Percentiles rank a stretch among this genome's conserved stretches.
phyloP scores from a whole-genome alignment of 2,329 filamentous ascomycete genomes.

The Fusarium euwallaceae region DNA sequence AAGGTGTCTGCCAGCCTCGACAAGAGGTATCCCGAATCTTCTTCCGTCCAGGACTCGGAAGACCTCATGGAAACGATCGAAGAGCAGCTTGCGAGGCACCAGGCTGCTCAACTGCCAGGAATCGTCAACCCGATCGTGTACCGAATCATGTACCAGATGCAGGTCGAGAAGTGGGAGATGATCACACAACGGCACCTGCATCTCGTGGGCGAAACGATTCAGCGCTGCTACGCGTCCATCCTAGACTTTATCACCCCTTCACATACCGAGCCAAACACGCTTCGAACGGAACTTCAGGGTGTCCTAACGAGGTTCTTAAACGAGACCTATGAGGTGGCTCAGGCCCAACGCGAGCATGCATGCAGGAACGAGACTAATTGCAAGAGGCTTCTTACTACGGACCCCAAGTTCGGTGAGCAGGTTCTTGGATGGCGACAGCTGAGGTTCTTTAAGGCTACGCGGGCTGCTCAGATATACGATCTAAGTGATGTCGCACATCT shows the following conservation, averaged over 20 bases:
- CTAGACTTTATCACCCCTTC: conserved; percentile 35
- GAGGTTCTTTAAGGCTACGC: conserved; percentile 32
- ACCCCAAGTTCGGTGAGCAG: conserved; percentile 34
- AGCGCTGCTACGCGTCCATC: conserved; percentile 27
- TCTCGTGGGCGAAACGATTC: conserved; percentile 30
- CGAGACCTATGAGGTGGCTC: background rate
- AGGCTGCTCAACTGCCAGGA: conserved; percentile 50
- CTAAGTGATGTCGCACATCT: too few species aligned
- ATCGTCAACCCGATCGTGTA: conserved; percentile 51
- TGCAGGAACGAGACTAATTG: conserved; percentile 29
- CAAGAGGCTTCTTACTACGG: conserved; percentile 39
- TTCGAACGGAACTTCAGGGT: conserved; percentile 32
- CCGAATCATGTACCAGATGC: conserved; percentile 47
- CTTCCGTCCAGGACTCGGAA: background rate
- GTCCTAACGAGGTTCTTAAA: background rate
- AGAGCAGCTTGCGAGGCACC: conserved; percentile 36
- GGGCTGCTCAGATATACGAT: background rate
- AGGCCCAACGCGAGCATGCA: conserved; percentile 7
- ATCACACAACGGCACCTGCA: conserved; percentile 46
- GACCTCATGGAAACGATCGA: conserved; percentile 39
- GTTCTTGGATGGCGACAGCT: conserved; percentile 36
- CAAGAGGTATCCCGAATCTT: conserved; percentile 10
- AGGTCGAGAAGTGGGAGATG: conserved; percentile 50
- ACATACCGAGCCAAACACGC: conserved; percentile 20
- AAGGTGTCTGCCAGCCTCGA: background rate